Evolutionary conservation across 2,329 filamentous ascomycete genomes (phyloP).

Genomic region (Fusarium miscanthi): DNA sequence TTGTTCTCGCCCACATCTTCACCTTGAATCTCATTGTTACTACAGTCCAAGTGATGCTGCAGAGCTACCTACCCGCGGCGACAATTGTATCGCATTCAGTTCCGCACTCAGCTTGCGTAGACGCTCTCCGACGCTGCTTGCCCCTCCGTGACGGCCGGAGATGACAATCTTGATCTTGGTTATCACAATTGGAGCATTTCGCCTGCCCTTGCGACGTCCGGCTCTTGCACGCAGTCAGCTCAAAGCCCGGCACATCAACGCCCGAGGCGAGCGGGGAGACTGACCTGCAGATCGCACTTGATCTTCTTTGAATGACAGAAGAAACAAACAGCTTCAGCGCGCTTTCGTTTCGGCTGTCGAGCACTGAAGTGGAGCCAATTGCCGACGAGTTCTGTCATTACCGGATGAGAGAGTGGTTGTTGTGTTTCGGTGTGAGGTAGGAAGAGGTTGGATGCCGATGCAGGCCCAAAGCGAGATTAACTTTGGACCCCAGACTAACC

Average conservation of each 20-base stretch:
- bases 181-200: slow-evolving; percentile 46
- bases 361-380: slow-evolving; percentile 51
- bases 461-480: neutral
- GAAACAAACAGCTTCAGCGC: slow-evolving; percentile 44
- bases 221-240: slow-evolving; percentile 11
- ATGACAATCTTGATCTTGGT: slow-evolving; percentile 43
- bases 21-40: neutral
- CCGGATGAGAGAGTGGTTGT: slow-evolving; percentile 11
- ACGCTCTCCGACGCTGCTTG: slow-evolving; percentile 30
- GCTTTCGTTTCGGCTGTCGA: slow-evolving; percentile 48
- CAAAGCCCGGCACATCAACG: neutral
- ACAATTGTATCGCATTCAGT: neutral
- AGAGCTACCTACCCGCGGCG: neutral
- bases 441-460: neutral
- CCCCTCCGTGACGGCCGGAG: slow-evolving; percentile 46
- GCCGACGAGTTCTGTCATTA: slow-evolving; percentile 46
- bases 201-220: slow-evolving; percentile 38
- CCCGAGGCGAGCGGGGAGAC: neutral
- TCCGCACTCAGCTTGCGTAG: neutral
- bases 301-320: slow-evolving; percentile 52
- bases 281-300: slow-evolving; percentile 50
- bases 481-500: neutral
- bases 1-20: neutral
- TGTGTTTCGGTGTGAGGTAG: neutral
- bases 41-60: neutral